Evolutionary conservation across 106 monocot genomes (phyloP).

Genomic region (Dendrobium chrysotoxum): DNA sequence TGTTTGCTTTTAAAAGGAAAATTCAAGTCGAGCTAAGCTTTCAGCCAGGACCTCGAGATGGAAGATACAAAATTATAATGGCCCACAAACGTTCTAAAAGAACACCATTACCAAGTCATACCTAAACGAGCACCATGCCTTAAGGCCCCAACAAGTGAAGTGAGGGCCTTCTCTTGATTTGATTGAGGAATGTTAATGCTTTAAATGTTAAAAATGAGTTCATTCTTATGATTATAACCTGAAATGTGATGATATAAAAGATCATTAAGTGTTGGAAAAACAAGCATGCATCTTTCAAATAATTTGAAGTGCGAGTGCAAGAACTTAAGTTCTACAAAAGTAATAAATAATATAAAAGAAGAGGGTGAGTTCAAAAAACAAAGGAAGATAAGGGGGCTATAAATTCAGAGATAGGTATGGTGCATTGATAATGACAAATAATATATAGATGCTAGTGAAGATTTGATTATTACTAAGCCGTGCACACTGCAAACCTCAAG

Average conservation of each 20-base stretch:
- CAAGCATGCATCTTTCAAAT: neutral
- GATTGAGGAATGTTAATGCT: neutral
- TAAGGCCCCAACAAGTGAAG: neutral
- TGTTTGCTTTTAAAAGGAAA: no score
- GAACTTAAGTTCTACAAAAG: neutral
- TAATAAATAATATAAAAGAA: neutral
- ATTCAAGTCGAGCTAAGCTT: no score
- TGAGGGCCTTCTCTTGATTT: neutral
- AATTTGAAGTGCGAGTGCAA: neutral
- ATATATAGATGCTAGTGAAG: no score
- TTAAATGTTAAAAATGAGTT: neutral
- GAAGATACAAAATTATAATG: no score
- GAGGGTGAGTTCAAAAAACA: neutral
- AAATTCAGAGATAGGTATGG: neutral
- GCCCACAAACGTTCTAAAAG: no score
- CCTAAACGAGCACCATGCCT: neutral
- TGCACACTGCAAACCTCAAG: no score
- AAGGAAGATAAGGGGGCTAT: neutral
- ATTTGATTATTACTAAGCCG: no score
- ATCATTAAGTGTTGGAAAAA: neutral
- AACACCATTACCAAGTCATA: neutral
- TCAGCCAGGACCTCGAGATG: no score
- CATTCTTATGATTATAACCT: neutral
- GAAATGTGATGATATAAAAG: neutral
- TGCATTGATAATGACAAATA: no score